Percentiles rank a stretch among this genome's conserved stretches.
Conservation (phyloP, 495 filamentous ascomycete species). For the Corynascus novoguineensis region DNA sequence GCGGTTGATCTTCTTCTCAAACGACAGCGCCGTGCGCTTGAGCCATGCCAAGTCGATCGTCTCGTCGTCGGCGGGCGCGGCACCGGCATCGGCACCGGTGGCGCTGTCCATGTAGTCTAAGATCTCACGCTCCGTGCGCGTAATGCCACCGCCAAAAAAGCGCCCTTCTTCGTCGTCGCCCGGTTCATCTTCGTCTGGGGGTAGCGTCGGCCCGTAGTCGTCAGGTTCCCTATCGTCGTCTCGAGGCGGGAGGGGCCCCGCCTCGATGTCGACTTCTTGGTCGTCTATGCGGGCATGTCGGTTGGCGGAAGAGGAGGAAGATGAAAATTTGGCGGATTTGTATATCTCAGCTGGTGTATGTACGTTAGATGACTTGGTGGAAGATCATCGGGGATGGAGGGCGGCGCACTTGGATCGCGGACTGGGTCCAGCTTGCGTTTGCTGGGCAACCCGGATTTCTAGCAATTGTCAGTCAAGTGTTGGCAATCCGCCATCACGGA, state of each 20-base stretch:
- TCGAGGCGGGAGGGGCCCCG: constrained; percentile 39
- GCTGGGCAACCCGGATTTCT: constrained; percentile 50
- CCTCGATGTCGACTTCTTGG: constrained; percentile 52
- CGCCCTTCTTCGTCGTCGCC: constrained; percentile 80
- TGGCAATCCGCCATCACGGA: not conserved
- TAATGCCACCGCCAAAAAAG: constrained; percentile 92
- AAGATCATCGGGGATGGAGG: not conserved
- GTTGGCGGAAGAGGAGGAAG: constrained; percentile 46
- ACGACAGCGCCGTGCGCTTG: constrained; percentile 70
- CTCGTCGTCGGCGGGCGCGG: constrained; percentile 51
- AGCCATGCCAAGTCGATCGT: constrained; percentile 83
- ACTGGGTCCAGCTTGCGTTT: constrained; percentile 76
- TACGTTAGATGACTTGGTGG: not conserved
- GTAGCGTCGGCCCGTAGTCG: constrained; percentile 13
- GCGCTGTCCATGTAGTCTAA: constrained; percentile 76
- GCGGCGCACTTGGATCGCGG: constrained; percentile 61
- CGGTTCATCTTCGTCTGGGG: constrained; percentile 50
- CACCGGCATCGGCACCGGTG: constrained; percentile 41
- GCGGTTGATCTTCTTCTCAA: constrained; percentile 85
- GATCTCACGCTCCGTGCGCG: constrained; percentile 71
- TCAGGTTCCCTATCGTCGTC: constrained; percentile 15
- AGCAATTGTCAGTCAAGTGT: constrained; percentile 17
- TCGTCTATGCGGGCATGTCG: constrained; percentile 38
- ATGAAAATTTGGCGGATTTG: constrained; percentile 74
- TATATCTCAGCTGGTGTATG: constrained; percentile 60